Conservation (phyloP, 192 early-diverging fungal species). For the Chytriomyces sp. region DNA sequence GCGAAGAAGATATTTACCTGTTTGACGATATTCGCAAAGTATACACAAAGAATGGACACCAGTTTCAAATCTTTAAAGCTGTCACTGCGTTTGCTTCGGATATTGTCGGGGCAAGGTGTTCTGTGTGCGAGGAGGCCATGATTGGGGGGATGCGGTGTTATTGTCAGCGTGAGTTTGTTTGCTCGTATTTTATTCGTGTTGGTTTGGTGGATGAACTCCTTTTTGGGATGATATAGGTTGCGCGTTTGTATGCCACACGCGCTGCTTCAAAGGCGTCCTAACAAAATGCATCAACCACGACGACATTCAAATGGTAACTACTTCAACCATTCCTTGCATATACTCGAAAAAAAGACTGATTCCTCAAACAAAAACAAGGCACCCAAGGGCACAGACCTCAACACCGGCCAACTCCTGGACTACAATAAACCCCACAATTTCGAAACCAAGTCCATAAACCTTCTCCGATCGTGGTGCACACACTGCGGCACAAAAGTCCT, state of each 20-base stretch:
- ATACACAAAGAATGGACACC: constrained; percentile 26
- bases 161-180: constrained; percentile 24
- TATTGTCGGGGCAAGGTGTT: constrained; percentile 25
- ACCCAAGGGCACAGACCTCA: constrained; percentile 66
- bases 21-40: constrained; percentile 26
- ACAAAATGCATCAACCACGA: constrained; percentile 81
- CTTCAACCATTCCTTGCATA: too few species aligned
- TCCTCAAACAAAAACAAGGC: too few species aligned
- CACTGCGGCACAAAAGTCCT: constrained; percentile 86
- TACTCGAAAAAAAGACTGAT: too few species aligned
- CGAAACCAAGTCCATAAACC: constrained; percentile 74
- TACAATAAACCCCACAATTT: constrained; percentile 96
- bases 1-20: constrained; percentile 28
- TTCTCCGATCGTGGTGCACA: constrained; percentile 92
- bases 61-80: constrained; percentile 30
- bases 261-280: constrained; percentile 84
- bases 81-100: constrained; percentile 19
- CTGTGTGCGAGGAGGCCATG: constrained; percentile 28
- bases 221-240: constrained; percentile 5
- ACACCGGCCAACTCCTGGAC: constrained; percentile 70
- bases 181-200: too few species aligned
- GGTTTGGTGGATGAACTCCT: too few species aligned
- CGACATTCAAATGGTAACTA: constrained; percentile 38
- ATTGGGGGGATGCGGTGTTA: constrained; percentile 28
- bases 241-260: constrained; percentile 62